Evolutionary conservation across 331 rosid species (phyloP).

Genomic region (Stylosanthes scabra): DNA sequence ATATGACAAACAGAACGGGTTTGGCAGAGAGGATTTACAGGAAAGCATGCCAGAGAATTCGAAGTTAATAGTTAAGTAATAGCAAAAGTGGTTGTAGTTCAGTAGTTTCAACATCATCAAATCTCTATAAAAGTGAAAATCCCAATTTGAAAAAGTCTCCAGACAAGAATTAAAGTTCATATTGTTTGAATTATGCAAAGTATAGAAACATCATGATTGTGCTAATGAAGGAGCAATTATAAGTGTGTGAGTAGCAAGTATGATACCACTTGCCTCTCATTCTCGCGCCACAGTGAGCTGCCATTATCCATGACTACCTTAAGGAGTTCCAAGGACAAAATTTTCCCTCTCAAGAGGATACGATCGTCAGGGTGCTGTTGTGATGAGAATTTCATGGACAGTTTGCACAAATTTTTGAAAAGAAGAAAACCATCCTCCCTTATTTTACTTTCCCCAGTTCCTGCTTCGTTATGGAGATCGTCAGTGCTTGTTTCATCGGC

Average conservation of each 20-base stretch:
- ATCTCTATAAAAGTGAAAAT: conserved; percentile 27
- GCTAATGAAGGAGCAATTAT: neutral
- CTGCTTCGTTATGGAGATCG: conserved; percentile 51
- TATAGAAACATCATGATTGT: neutral
- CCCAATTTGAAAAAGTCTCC: neutral
- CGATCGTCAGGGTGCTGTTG: conserved; percentile 93
- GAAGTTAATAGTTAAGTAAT: conserved; percentile 13
- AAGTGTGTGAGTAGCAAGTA: conserved; percentile 15
- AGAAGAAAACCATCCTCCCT: conserved; percentile 91
- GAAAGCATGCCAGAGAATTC: neutral
- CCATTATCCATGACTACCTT: conserved; percentile 92
- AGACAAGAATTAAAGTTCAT: conserved; percentile 22
- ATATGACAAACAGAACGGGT: neutral
- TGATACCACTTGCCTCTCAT: conserved; percentile 81
- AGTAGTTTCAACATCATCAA: conserved; percentile 22
- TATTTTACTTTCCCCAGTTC: conserved; percentile 73
- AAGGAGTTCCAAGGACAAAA: conserved; percentile 95
- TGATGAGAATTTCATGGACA: conserved; percentile 95
- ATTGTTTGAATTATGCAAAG: conserved; percentile 18
- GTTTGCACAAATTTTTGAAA: conserved; percentile 88
- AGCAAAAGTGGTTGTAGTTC: conserved; percentile 14
- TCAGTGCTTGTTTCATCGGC: conserved; percentile 49
- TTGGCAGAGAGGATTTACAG: conserved; percentile 4
- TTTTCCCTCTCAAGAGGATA: conserved; percentile 92
- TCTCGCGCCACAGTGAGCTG: conserved; percentile 75